Base-by-base conservation (phyloP, 495 filamentous ascomycete genomes). In the Penicillium verhagenii region DNA sequence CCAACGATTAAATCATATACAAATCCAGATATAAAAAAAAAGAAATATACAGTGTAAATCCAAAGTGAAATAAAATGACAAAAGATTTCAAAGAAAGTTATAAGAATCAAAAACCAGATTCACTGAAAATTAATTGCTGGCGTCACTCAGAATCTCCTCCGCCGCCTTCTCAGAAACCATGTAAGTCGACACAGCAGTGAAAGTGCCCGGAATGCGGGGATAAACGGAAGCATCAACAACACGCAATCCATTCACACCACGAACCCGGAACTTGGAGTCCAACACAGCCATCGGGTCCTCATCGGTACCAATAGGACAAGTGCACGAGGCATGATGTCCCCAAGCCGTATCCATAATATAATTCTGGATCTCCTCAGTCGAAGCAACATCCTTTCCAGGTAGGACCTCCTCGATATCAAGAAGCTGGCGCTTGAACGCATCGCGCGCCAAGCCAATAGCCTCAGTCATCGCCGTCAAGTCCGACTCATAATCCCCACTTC, bases 111-210 rank as follows among this genome's bases (percentile, higher is more conserved):
- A 43, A n/a, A 24, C 10, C 19, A 24, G 13, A 43, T 31, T 9
- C 40, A 43, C 18, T 9, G 14, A 39, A 40, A 20, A 18, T 23
- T 25, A 43, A 20, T 23, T 43, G 6, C 18, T 20, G 9, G 18
- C 40, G 20, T 25, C 37, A 18, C 37, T 43, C 20, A 47, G 13
- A 23, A 59, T 59, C 35, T 54, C 57, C 19, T 82, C 84, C 0
- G 82, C 75, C 2, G 84, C 85, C 77, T 87, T 87, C 63, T 83
- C 79, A n/a, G 71, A 74, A 18, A 87, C 62, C 76, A 86, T 84
- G 58, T 83, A 86, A 0, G 81, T 82, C 13, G 84, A 76, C 28
- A 81, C 64, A 19, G 72, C 73, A 24, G 80, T 80, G 52, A 84
- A 87, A 26, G 76, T 78, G 2, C 85, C 85, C 24, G 81, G 82